phyloP scores from a whole-genome alignment of 495 filamentous ascomycete species.

The Penicillium nucicola region DNA sequence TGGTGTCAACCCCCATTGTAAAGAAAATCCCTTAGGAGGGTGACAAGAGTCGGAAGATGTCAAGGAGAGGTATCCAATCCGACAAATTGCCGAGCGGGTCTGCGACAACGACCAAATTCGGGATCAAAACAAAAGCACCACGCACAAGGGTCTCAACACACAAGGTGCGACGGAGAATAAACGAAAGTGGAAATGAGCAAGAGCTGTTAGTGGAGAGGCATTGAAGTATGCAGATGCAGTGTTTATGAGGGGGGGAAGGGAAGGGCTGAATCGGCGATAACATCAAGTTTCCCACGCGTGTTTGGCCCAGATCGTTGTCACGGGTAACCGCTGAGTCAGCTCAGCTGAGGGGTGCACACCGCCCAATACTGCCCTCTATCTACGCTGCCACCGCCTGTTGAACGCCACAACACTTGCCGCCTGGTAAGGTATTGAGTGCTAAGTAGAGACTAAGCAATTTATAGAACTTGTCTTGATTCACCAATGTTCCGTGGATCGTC shows the following conservation, averaged over 20 bases:
- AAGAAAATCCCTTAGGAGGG: slow-evolving; percentile 3
- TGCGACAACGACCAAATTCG: slow-evolving; percentile 17
- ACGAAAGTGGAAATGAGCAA: slow-evolving; percentile 18
- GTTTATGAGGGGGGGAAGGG: slow-evolving; percentile 26
- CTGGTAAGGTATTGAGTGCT: too few relatives aligned
- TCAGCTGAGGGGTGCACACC: slow-evolving; percentile 3
- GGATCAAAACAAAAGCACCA: slow-evolving; percentile 19
- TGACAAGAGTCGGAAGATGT: slow-evolving; percentile 2
- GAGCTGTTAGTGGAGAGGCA: slow-evolving; percentile 22
- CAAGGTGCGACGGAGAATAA: slow-evolving; percentile 15
- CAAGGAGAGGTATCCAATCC: slow-evolving; percentile 16
- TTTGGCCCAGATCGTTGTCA: slow-evolving; percentile 33
- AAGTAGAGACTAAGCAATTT: too few relatives aligned
- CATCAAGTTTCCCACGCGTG: slow-evolving; percentile 21
- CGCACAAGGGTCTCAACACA: slow-evolving; percentile 18
- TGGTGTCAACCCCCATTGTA: slow-evolving; percentile 81
- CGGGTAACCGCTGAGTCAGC: slow-evolving; percentile 38
- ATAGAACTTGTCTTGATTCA: too few relatives aligned
- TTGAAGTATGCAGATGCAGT: slow-evolving; percentile 14
- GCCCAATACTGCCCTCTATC: slow-evolving; percentile 24
- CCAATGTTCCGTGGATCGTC: too few relatives aligned
- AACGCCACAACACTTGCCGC: too few relatives aligned
- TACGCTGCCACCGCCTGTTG: too few relatives aligned
- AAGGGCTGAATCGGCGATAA: slow-evolving; percentile 23
- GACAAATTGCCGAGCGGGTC: slow-evolving; percentile 12